Percentiles rank a stretch among this genome's conserved stretches.
phyloP scores from a whole-genome alignment of 108 stramenopile species.

The Schizochytrium sp. region DNA sequence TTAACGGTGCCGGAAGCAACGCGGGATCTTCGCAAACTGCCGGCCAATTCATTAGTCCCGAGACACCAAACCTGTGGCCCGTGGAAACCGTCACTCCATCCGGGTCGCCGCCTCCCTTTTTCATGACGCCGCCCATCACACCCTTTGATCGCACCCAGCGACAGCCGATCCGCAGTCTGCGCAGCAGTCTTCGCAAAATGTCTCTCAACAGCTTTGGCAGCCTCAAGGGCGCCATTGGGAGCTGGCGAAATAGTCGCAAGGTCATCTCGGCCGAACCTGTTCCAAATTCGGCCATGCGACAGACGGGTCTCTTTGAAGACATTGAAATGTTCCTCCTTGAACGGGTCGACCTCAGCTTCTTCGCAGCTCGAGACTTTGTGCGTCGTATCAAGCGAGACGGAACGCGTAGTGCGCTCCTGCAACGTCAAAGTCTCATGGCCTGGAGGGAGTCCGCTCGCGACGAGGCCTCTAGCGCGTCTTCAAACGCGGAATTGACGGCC shows the following conservation, averaged over 20 bases:
- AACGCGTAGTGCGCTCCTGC: neutral
- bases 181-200: neutral
- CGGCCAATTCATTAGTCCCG: neutral
- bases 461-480: too few species aligned
- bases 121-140: conserved; percentile 9
- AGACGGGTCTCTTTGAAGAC: neutral
- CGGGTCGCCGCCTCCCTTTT: neutral
- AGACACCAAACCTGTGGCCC: neutral
- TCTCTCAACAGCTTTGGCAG: conserved; percentile 3
- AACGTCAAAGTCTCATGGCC: neutral
- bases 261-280: neutral
- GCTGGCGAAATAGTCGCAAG: conserved; percentile 4
- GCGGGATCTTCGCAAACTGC: neutral
- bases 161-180: neutral
- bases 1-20: too few species aligned
- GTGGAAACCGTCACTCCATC: neutral
- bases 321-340: conserved; percentile 8
- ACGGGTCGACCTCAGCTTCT: neutral
- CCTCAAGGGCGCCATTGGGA: neutral
- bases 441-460: neutral
- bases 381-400: neutral
- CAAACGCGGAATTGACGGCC: too few species aligned
- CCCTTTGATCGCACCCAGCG: neutral
- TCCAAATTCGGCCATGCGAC: neutral
- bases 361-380: neutral